Evolutionary conservation across 192 early-diverging fungal species (phyloP).

Genomic region (Coemansia sp.): DNA sequence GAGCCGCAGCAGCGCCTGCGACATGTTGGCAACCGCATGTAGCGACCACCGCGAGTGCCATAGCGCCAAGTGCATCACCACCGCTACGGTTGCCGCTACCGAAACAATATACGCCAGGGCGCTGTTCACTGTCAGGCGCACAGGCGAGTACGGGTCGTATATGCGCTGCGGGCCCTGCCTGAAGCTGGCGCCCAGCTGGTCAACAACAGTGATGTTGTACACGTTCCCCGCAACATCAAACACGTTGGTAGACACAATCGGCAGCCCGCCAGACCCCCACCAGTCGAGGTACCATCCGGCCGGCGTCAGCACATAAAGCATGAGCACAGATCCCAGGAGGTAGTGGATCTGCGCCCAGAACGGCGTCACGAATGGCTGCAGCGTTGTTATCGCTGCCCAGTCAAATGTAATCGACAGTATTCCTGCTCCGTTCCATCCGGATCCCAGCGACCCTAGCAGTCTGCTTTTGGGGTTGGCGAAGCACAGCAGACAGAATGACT

Average conservation of each 20-base stretch:
- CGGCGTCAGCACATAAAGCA: conserved; percentile 73
- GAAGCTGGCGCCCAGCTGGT: conserved; percentile 17
- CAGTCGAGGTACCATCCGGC: conserved; percentile 63
- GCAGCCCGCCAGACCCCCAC: conserved; percentile 58
- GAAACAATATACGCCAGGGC: conserved; percentile 47
- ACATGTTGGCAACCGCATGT: conserved; percentile 20
- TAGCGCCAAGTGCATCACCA: conserved; percentile 34
- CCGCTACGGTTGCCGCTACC: conserved; percentile 45
- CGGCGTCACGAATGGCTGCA: conserved; percentile 70
- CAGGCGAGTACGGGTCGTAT: conserved; percentile 50
- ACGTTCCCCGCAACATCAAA: conserved; percentile 58
- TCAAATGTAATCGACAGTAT: conserved; percentile 70
- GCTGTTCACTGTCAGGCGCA: conserved; percentile 44
- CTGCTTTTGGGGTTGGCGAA: conserved; percentile 41
- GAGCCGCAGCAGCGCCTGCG: conserved; percentile 26
- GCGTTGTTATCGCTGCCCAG: conserved; percentile 62
- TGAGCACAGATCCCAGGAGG: conserved; percentile 62
- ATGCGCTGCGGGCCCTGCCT: conserved; percentile 10
- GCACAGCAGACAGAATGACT: conserved; percentile 66
- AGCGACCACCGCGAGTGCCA: conserved; percentile 46
- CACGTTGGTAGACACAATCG: conserved; percentile 64
- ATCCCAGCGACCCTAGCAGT: conserved; percentile 32
- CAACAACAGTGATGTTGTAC: conserved; percentile 60
- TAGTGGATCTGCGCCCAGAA: conserved; percentile 70
- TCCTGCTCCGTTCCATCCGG: conserved; percentile 63